Conservation (phyloP, 208 protist genomes). For the Angomonas desouzai region DNA sequence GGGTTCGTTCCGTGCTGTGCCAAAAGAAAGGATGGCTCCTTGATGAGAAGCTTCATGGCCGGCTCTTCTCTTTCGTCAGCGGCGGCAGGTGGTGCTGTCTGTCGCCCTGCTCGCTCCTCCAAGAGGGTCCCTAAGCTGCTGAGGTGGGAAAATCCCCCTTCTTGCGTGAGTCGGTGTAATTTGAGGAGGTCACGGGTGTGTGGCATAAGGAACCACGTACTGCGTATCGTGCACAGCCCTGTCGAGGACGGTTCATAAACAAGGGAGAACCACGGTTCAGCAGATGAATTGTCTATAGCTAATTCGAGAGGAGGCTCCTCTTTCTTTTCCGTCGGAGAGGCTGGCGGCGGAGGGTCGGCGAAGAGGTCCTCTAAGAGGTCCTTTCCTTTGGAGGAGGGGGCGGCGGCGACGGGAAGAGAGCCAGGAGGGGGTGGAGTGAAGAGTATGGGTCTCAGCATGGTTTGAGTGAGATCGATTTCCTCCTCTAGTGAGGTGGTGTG, state of each 20-base stretch:
- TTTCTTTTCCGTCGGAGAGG: neutral
- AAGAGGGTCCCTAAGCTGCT: constrained; percentile 19
- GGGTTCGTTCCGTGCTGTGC: constrained; percentile 25
- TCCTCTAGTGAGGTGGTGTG: neutral
- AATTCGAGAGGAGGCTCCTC: neutral
- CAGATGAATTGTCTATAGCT: neutral
- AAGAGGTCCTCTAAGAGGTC: constrained; percentile 21
- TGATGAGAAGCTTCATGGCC: neutral
- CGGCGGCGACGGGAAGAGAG: neutral
- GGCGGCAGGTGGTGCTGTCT: neutral
- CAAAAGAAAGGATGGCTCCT: constrained; percentile 20
- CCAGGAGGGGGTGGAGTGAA: constrained; percentile 3
- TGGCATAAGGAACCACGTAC: constrained; percentile 34
- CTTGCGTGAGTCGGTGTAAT: constrained; percentile 11
- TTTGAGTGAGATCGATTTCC: neutral
- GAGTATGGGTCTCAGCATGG: constrained; percentile 4
- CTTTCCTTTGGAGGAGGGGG: neutral
- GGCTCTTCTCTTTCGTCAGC: neutral
- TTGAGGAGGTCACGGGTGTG: constrained; percentile 19
- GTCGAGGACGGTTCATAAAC: neutral
- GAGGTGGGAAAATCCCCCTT: constrained; percentile 14
- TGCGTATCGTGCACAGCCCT: constrained; percentile 4
- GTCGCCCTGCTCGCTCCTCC: constrained; percentile 22
- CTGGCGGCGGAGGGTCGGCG: neutral
- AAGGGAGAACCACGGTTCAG: neutral